Evolutionary conservation across 306 rosid genomes (phyloP).

Genomic region (Acacia crassicarpa): DNA sequence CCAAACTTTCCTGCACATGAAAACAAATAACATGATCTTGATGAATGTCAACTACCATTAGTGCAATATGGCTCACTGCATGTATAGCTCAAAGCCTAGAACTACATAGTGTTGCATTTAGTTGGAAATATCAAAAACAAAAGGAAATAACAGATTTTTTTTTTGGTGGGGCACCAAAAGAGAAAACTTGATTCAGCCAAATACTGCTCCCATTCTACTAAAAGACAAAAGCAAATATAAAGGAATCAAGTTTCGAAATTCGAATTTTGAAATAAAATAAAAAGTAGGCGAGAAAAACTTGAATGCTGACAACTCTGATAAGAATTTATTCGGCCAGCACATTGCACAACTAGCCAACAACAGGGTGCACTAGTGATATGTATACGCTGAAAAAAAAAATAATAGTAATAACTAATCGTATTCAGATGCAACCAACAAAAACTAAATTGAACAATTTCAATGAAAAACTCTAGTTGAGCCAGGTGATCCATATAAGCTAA

Average conservation of each 20-base stretch:
- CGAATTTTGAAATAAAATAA: neutral
- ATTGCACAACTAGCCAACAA: neutral
- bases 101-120: neutral
- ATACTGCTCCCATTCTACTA: neutral
- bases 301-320: neutral
- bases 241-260: neutral
- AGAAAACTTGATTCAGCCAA: neutral
- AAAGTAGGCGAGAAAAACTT: neutral
- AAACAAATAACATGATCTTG: conserved; percentile 20
- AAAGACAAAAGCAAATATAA: neutral
- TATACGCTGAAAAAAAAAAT: neutral
- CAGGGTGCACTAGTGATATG: neutral
- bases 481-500: neutral
- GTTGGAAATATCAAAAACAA: neutral
- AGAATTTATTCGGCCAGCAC: neutral
- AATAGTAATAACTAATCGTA: neutral
- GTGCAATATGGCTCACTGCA: neutral
- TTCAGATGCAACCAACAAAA: neutral
- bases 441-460: neutral
- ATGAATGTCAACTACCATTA: neutral
- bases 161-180: neutral
- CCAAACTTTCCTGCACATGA: conserved; percentile 88
- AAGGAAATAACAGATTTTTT: neutral
- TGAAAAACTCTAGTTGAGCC: neutral
- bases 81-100: neutral